Evolutionary conservation across 768 basidiomycete genomes (phyloP).

Genomic region (Leccinum disarticulatum): DNA sequence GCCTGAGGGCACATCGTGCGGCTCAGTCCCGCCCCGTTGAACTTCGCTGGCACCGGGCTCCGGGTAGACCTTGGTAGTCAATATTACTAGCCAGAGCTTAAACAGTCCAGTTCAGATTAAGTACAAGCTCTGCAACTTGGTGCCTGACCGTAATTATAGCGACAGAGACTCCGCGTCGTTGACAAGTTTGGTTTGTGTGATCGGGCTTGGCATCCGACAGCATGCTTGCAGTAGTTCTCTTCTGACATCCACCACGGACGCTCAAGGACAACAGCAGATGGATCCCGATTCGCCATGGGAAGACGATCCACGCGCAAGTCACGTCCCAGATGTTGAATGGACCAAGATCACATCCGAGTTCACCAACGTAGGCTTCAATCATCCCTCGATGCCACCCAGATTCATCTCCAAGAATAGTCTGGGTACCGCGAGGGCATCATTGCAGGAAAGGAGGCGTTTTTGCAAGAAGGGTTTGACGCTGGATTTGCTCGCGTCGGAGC

Average conservation of each 20-base stretch:
- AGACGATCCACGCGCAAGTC: constrained; percentile 38
- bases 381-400: background rate
- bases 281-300: constrained; percentile 59
- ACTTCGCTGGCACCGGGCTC: background rate
- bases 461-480: constrained; percentile 89
- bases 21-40: background rate
- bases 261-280: constrained; percentile 11
- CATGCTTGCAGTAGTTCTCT: background rate
- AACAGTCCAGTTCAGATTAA: background rate
- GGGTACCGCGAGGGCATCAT: constrained; percentile 98
- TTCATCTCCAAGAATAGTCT: constrained; percentile 45
- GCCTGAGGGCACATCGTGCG: background rate
- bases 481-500: constrained; percentile 75
- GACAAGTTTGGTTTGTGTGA: background rate
- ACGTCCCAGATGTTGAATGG: constrained; percentile 59
- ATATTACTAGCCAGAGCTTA: background rate
- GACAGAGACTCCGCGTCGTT: background rate
- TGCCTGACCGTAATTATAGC: background rate
- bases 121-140: background rate
- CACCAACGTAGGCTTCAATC: constrained; percentile 53
- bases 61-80: background rate
- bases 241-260: background rate
- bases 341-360: constrained; percentile 64
- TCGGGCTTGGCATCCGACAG: background rate
- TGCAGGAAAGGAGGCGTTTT: constrained; percentile 80